Conservation (phyloP, 306 rosid species). For the Castanopsis chinensis region DNA sequence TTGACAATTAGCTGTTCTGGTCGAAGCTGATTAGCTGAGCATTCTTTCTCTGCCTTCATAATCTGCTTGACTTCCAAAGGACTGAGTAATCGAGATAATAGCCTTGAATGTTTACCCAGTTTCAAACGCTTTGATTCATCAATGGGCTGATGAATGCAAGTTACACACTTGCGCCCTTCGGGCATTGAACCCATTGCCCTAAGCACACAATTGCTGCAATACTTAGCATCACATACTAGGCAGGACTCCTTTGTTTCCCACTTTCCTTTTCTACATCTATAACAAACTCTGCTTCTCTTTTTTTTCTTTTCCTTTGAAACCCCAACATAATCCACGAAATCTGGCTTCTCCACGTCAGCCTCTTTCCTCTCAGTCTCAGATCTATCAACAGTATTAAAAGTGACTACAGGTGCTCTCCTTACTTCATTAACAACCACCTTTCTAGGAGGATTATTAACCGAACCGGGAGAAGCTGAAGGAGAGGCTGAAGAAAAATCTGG, state of each 20-base stretch:
- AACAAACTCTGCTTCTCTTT: slow-evolving; percentile 78
- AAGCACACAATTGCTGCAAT: slow-evolving; percentile 89
- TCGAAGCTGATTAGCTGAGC: slow-evolving; percentile 95
- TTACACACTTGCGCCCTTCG: slow-evolving; percentile 91
- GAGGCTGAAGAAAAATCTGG: slow-evolving; percentile 86
- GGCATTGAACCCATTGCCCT: slow-evolving; percentile 99
- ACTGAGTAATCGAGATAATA: slow-evolving; percentile 79
- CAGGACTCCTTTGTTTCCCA: slow-evolving; percentile 98
- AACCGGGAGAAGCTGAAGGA: slow-evolving; percentile 86
- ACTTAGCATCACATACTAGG: slow-evolving; percentile 82
- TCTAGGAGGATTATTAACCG: slow-evolving; percentile 72
- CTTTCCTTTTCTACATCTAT: slow-evolving; percentile 88
- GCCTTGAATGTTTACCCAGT: slow-evolving; percentile 85
- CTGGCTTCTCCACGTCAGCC: slow-evolving; percentile 60
- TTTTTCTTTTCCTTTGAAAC: slow-evolving; percentile 78
- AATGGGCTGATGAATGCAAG: slow-evolving; percentile 84
- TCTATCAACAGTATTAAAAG: slow-evolving; percentile 72
- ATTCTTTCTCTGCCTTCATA: slow-evolving; percentile 97
- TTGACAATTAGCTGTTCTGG: slow-evolving; percentile 94
- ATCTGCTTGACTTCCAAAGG: slow-evolving; percentile 97
- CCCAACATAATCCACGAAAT: slow-evolving; percentile 65
- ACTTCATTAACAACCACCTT: slow-evolving; percentile 46
- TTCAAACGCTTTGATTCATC: slow-evolving; percentile 80
- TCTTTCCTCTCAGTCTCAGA: slow-evolving; percentile 62
- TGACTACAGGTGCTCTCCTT: slow-evolving; percentile 76